These are phyloP conservation scores for Colletotrichum paranaense DNA, from an alignment of 2,329 filamentous ascomycete species.

Conservation along the genomic window DNA sequence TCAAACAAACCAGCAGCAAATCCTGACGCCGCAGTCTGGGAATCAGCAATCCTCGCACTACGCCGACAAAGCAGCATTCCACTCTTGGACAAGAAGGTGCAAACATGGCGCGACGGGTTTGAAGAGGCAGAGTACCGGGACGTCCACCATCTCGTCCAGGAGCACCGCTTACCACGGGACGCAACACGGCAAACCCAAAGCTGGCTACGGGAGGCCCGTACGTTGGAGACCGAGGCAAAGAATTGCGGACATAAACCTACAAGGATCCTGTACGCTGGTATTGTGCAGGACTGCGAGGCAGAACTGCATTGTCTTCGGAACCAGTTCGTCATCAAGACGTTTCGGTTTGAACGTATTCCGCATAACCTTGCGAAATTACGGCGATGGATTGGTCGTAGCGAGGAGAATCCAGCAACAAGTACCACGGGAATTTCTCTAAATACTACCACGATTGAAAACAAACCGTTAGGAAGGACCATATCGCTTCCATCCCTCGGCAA, in stretches of 20 bases:
- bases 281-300: slow-evolving; percentile 43
- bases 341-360: slow-evolving; percentile 1
- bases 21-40: background rate
- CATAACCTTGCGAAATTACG: background rate
- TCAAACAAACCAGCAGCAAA: background rate
- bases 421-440: too few relatives aligned
- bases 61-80: background rate
- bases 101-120: slow-evolving; percentile 3
- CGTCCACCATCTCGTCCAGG: background rate
- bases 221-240: background rate
- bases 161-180: background rate
- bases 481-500: background rate
- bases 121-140: background rate
- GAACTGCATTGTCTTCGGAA: slow-evolving; percentile 13
- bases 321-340: background rate
- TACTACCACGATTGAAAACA: background rate
- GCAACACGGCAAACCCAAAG: background rate
- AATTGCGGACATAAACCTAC: slow-evolving; percentile 33
- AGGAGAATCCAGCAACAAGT: background rate
- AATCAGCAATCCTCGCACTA: background rate
- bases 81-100: background rate
- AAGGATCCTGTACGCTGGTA: slow-evolving; percentile 39
- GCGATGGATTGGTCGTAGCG: background rate
- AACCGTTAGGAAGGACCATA: background rate
- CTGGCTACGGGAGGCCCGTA: slow-evolving; percentile 2